Evolutionary conservation across 495 filamentous ascomycete genomes (phyloP).

Genomic region (Cenococcum geophilum): DNA sequence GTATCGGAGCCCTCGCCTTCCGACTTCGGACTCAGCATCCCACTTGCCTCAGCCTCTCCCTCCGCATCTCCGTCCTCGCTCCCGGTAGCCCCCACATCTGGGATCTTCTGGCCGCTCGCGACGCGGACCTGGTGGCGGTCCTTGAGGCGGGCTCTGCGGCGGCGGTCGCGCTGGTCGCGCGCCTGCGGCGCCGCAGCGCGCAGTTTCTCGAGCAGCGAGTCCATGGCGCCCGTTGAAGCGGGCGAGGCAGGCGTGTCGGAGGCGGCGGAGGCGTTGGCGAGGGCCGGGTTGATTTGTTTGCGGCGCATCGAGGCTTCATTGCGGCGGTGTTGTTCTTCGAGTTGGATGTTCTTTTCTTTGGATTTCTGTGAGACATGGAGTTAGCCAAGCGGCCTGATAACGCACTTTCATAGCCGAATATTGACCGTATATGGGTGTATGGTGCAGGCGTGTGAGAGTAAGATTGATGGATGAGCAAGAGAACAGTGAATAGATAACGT

Average conservation of each 20-base stretch:
- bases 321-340: slow-evolving; percentile 76
- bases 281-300: slow-evolving; percentile 63
- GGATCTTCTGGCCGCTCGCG: slow-evolving; percentile 77
- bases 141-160: slow-evolving; percentile 79
- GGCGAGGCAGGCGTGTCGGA: slow-evolving; percentile 55
- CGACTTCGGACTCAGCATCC: slow-evolving; percentile 21
- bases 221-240: slow-evolving; percentile 86
- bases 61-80: slow-evolving; percentile 43
- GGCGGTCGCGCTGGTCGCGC: slow-evolving; percentile 76
- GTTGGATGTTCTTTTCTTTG: slow-evolving; percentile 75
- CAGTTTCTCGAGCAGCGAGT: slow-evolving; percentile 90
- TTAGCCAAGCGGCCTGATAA: no score
- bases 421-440: no score
- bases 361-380: slow-evolving; percentile 55
- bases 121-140: slow-evolving; percentile 89
- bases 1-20: slow-evolving; percentile 18
- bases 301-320: slow-evolving; percentile 89
- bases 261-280: slow-evolving; percentile 41
- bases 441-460: not conserved
- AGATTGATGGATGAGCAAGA: not conserved
- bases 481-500: slow-evolving; percentile 30
- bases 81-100: slow-evolving; percentile 47
- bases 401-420: no score
- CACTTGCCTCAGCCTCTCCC: slow-evolving; percentile 31
- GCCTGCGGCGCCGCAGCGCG: slow-evolving; percentile 88